These are phyloP conservation scores for Orychophragmus violaceus DNA, from an alignment of 345 rosid genomes.

Conservation along the genomic window DNA sequence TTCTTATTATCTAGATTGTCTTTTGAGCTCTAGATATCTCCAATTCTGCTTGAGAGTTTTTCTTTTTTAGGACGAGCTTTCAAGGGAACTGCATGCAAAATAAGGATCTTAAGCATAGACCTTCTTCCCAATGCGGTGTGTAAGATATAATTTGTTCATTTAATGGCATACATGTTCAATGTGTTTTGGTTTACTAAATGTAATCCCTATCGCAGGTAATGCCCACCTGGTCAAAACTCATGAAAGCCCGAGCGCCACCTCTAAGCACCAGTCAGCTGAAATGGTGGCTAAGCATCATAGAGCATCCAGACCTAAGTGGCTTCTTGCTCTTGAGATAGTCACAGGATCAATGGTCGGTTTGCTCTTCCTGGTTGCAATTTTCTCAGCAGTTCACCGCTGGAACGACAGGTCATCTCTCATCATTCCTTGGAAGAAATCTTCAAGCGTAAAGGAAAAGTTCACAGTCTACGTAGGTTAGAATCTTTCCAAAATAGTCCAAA, in stretches of 20 bases:
- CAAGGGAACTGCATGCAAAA: slow-evolving; percentile 81
- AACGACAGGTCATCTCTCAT: slow-evolving; percentile 71
- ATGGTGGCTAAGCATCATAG: slow-evolving; percentile 44
- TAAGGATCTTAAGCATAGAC: slow-evolving; percentile 64
- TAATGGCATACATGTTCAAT: not conserved
- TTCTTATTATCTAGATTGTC: not conserved
- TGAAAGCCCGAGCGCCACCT: slow-evolving; percentile 19
- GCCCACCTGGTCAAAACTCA: slow-evolving; percentile 42
- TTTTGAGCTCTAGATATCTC: not conserved
- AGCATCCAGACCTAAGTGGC: slow-evolving; percentile 73
- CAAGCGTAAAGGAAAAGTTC: slow-evolving; percentile 63
- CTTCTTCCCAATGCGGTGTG: slow-evolving; percentile 63
- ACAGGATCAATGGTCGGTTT: slow-evolving; percentile 79
- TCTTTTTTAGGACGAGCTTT: slow-evolving; percentile 55
- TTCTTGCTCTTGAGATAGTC: slow-evolving; percentile 72
- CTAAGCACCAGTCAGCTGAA: slow-evolving; percentile 44
- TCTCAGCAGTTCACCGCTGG: slow-evolving; percentile 68
- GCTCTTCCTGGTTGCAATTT: slow-evolving; percentile 49
- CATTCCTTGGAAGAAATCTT: slow-evolving; percentile 95
- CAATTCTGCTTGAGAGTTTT: not conserved
- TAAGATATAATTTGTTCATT: slow-evolving; percentile 1
- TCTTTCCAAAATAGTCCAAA: slow-evolving; percentile 9
- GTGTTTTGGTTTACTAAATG: not conserved
- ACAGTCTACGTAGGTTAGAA: slow-evolving; percentile 66
- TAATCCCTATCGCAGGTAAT: slow-evolving; percentile 37